Evolutionary conservation across 805 yeast genomes (phyloP).

Genomic region (Saturnispora serradocipensis): DNA sequence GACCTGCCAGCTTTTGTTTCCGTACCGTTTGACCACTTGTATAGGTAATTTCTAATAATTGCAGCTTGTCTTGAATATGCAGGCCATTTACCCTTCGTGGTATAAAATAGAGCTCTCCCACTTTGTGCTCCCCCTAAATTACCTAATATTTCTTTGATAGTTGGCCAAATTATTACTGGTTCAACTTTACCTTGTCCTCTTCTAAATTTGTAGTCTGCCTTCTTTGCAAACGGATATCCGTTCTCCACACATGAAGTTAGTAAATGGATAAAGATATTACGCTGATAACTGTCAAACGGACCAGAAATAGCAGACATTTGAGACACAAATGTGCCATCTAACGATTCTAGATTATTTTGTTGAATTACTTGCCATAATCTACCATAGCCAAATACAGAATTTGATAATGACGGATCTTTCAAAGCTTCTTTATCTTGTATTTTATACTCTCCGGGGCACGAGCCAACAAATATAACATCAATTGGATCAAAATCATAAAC

Average conservation of each 20-base stretch:
- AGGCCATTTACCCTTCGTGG: conserved; percentile 13
- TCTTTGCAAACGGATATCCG: conserved; percentile 17
- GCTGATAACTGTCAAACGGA: conserved; percentile 28
- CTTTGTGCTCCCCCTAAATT: conserved; percentile 18
- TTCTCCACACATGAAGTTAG: conserved; percentile 37
- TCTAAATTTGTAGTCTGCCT: conserved; percentile 12
- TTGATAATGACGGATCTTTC: neutral
- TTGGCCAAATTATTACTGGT: conserved; percentile 29
- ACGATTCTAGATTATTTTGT: conserved; percentile 24
- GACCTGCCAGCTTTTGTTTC: conserved; percentile 21
- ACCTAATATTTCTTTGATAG: conserved; percentile 19
- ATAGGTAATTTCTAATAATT: conserved; percentile 34
- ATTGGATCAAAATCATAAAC: conserved; percentile 37
- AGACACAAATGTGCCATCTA: conserved; percentile 29
- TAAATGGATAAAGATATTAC: conserved; percentile 39
- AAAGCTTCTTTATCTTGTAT: conserved; percentile 13
- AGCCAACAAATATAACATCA: conserved; percentile 45
- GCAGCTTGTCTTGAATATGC: conserved; percentile 30
- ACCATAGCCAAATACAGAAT: conserved; percentile 36
- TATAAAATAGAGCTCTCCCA: conserved; percentile 24
- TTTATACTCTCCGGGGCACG: conserved; percentile 39
- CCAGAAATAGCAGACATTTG: conserved; percentile 44
- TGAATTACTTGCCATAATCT: conserved; percentile 34
- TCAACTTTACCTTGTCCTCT: conserved; percentile 10
- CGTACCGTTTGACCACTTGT: conserved; percentile 33